Base-by-base conservation (phyloP, 306 rosid species). In the Cucumis cinereus region DNA sequence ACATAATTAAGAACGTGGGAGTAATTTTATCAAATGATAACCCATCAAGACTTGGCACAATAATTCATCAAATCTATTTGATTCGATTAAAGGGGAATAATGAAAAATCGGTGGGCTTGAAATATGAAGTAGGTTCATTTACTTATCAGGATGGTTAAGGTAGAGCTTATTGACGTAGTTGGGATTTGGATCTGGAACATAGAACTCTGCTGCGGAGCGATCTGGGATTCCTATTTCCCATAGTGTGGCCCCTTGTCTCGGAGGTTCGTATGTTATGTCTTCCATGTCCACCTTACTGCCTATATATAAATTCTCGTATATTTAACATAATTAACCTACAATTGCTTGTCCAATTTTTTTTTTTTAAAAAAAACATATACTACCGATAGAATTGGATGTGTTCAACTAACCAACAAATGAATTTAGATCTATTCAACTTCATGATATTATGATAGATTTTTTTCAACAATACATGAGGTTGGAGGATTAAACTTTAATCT, bases 171-270 rank as follows among this genome's bases (percentile, higher is more conserved):
- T 94, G 73, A 94, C 64, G 45, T 87, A 92, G 70, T 81, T 85
- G 22, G 96, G 96, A 82, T 90, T 84, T 20, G 97, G 97, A 75
- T 90, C 96, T 41, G 98, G 98, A 80, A 90, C 90, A 71, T 78
- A 94, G 66, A 92, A 91, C 47, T 90, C 97, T 26, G 89, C 93
- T 38, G 96, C 94, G 8, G 95, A 82, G n/a, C 97, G 96, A 74
- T 94, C 95, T 9, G 98, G 97, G 20, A 86, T 81, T 78, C 98
- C 97, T 68, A 94, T 94, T 90, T 94, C 98, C 98, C 98, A 94
- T 23, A 90, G 53, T n/a, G 98, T 94, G 30, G 90, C 95, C 1
- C 98, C 98, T 80, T 83, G 85, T 90, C 98, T 94, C 49, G 90
- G 97, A 19, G 98, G 90, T 55, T 94, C 89, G 81, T 87, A 89